phyloP scores from a whole-genome alignment of 2,329 filamentous ascomycete species.

The Pestalotiopsis sp. region DNA sequence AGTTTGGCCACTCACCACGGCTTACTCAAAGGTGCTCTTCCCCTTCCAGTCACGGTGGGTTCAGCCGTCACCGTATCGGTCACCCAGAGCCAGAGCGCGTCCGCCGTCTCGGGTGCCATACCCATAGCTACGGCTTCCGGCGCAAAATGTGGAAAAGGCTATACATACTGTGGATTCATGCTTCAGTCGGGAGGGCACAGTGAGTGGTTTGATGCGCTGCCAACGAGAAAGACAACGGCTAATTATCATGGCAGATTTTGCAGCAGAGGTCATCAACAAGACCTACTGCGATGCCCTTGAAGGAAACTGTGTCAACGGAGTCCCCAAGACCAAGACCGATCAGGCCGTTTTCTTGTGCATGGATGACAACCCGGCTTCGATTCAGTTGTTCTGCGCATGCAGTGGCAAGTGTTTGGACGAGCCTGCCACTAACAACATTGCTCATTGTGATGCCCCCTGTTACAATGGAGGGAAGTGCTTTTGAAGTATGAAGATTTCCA shows the following conservation, averaged over 20 bases:
- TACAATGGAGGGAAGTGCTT: constrained; percentile 21
- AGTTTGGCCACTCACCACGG: background rate
- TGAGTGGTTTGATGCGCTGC: too few species aligned
- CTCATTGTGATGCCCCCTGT: constrained; percentile 33
- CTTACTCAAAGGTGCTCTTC: background rate
- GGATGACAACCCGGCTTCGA: constrained; percentile 30
- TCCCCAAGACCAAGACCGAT: constrained; percentile 27
- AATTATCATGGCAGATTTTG: constrained; percentile 25
- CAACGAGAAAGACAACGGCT: too few species aligned
- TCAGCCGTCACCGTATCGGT: background rate
- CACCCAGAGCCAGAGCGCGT: constrained; percentile 8
- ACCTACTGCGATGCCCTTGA: constrained; percentile 31
- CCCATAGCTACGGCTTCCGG: constrained; percentile 14
- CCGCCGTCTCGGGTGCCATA: constrained; percentile 9
- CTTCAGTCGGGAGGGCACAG: constrained; percentile 29
- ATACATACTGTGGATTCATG: constrained; percentile 36
- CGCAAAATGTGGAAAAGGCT: constrained; percentile 34
- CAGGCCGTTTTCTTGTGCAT: constrained; percentile 35
- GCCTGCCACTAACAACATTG: constrained; percentile 31
- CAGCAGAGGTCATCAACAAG: constrained; percentile 26
- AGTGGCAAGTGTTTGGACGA: constrained; percentile 31
- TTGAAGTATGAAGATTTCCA: background rate
- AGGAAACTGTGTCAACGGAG: constrained; percentile 27
- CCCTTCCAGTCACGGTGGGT: background rate
- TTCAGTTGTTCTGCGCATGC: constrained; percentile 33